Percentiles rank a stretch among this genome's conserved stretches.
Evolutionary conservation across 2,329 filamentous ascomycete species (phyloP).

Genomic region (Talaromyces albobiverticillius): DNA sequence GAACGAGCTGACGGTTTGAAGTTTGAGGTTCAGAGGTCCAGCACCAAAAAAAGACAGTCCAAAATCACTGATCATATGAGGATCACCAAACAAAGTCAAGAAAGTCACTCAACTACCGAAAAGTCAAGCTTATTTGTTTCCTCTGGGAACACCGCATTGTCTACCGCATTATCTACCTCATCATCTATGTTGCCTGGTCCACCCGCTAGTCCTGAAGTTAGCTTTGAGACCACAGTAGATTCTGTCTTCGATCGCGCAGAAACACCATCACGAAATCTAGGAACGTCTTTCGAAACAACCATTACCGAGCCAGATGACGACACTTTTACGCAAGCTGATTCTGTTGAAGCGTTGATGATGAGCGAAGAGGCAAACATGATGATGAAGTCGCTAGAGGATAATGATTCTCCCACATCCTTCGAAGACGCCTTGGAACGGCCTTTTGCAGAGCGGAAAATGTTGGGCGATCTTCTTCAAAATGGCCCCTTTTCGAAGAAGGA

Average conservation of each 20-base stretch:
- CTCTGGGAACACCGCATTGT: background rate
- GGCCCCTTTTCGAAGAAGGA: slow-evolving; percentile 35
- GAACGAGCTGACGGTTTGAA: slow-evolving; percentile 18
- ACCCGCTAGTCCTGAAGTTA: slow-evolving; percentile 15
- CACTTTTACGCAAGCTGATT: slow-evolving; percentile 21
- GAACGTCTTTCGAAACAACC: slow-evolving; percentile 29
- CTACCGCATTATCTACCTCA: no score
- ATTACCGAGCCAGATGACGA: slow-evolving; percentile 23
- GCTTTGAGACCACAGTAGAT: slow-evolving; percentile 23
- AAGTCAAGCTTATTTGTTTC: background rate
- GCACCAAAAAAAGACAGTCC: slow-evolving; percentile 20
- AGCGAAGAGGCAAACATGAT: slow-evolving; percentile 19
- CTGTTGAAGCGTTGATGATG: slow-evolving; percentile 24
- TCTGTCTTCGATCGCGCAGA: slow-evolving; percentile 17
- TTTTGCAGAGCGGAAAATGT: slow-evolving; percentile 18
- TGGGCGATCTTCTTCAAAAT: slow-evolving; percentile 27
- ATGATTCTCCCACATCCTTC: background rate
- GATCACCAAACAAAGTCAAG: slow-evolving; percentile 9
- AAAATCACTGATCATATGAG: slow-evolving; percentile 20
- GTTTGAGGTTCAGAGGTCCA: slow-evolving; percentile 15
- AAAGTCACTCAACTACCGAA: background rate
- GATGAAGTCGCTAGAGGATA: slow-evolving; percentile 8
- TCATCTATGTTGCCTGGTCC: background rate
- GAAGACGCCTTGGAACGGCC: background rate
- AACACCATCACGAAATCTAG: slow-evolving; percentile 2